Evolutionary conservation across 352 stramenopile genomes (phyloP).

Genomic region (Globisporangium emineosum): DNA sequence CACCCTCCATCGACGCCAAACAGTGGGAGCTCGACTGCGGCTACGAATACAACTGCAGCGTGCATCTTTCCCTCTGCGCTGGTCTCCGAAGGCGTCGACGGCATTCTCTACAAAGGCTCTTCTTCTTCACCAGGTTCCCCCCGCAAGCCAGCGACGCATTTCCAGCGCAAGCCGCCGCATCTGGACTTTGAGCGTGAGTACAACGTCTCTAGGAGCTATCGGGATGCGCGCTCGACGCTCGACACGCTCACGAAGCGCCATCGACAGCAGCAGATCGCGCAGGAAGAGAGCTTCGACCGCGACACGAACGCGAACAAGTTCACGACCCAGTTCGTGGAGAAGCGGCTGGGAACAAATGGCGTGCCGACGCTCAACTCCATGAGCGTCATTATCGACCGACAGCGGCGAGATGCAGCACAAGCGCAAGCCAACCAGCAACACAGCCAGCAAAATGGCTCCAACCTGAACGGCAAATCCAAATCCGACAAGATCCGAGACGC

Average conservation of each 20-base stretch:
- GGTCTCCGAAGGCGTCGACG: slow-evolving; percentile 32
- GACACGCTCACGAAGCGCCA: slow-evolving; percentile 45
- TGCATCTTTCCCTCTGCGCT: slow-evolving; percentile 25
- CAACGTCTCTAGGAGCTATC: slow-evolving; percentile 39
- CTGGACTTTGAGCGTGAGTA: slow-evolving; percentile 57
- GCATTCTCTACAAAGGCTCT: slow-evolving; percentile 43
- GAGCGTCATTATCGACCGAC: slow-evolving; percentile 46
- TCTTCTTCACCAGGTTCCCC: slow-evolving; percentile 3
- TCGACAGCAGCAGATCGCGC: slow-evolving; percentile 39
- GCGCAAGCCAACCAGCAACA: slow-evolving; percentile 1
- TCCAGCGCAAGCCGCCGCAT: slow-evolving; percentile 57
- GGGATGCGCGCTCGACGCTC: slow-evolving; percentile 44
- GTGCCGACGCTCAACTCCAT: slow-evolving; percentile 66
- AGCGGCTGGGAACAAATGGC: slow-evolving; percentile 54
- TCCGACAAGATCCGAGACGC: slow-evolving; percentile 29
- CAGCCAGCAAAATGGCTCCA: neutral
- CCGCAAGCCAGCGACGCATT: slow-evolving; percentile 12
- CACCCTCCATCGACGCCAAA: neutral
- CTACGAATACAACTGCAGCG: neutral
- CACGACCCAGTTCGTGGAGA: slow-evolving; percentile 54
- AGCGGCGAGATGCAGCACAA: slow-evolving; percentile 23
- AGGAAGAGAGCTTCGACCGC: slow-evolving; percentile 54
- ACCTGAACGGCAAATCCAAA: neutral
- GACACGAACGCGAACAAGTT: slow-evolving; percentile 36
- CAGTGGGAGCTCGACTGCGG: neutral